Evolutionary conservation across 768 basidiomycete genomes (phyloP), one percentile per base, ranked within the genome.

Genomic region (Asterophora lycoperdoides): DNA sequence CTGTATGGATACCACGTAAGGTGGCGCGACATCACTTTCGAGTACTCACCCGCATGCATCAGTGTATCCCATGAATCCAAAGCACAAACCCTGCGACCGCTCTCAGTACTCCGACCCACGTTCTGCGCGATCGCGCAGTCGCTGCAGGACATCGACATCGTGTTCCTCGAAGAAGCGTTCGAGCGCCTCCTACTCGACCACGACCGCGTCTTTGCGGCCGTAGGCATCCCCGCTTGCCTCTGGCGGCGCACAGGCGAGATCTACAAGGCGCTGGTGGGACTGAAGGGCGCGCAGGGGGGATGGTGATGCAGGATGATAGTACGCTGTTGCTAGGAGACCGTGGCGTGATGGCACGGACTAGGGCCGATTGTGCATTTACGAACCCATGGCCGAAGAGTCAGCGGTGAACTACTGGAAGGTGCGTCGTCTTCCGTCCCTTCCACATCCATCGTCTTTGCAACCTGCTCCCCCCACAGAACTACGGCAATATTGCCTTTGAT

Each of bases 371-470:
- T 95, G 93, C 60, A 95, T 98, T 47, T 98, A 96, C 68, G 95
- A 98, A 65, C 79, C 97, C 43, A 96, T 99, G 94, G 88, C 93
- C 0, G 95, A 99, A 66, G 93, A 95, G 62, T 88, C 85, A 1
- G 93, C 93, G 4, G 93, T 96, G 34, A 93, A 94, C 63, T 96
- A 96, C 61, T 97, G 93, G 92, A 94, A 98, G 83, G 92, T 88
- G 8, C 35, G 15, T 9, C 30, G 8, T 2, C 30, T 13, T 29
- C 19, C 42, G 23, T 14, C 15, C 8, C 30, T 32, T 29, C 10
- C 29, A 5, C 29, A 29, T 29, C 30, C 30, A 32, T 13, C 8
- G 30, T 10, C 30, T 10, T 8, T 32, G 30, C 23, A 32, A 32
- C 30, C 3, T 13, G n/a, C n/a, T n/a, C n/a, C n/a, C 13, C 30